These are phyloP conservation scores for Hibiscus tridactylites DNA, from an alignment of 345 rosid genomes.

Conservation along the genomic window DNA sequence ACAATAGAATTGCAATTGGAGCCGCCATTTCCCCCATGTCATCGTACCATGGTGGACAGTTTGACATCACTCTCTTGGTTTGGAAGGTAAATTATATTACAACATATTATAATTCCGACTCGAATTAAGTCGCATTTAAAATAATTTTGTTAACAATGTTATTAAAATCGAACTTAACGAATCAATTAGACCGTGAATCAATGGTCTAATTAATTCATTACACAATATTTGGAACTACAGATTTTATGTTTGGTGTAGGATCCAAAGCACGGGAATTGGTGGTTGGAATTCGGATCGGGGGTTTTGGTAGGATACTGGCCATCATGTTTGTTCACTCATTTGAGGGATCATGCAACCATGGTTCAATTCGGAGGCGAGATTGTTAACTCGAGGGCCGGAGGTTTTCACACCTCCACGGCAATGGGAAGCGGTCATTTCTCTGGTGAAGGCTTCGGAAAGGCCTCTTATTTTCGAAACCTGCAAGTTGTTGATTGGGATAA, in stretches of 20 bases:
- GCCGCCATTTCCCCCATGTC: constrained; percentile 96
- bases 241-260: constrained; percentile 35
- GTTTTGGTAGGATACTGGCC: constrained; percentile 95
- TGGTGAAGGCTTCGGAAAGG: constrained; percentile 80
- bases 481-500: constrained; percentile 98
- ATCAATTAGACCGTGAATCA: too few relatives aligned
- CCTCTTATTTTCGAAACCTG: constrained; percentile 80
- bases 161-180: too few relatives aligned
- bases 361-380: constrained; percentile 92
- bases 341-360: constrained; percentile 81
- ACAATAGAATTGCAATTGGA: constrained; percentile 74
- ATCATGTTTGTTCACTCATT: constrained; percentile 64
- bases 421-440: constrained; percentile 99
- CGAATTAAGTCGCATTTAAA: too few relatives aligned
- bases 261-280: constrained; percentile 99
- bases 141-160: too few relatives aligned
- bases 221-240: too few relatives aligned
- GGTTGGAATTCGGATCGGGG: constrained; percentile 95
- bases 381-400: constrained; percentile 62
- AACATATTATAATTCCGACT: too few relatives aligned
- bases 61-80: constrained; percentile 77
- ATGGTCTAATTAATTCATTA: too few relatives aligned
- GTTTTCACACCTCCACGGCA: constrained; percentile 80
- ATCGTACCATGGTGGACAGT: constrained; percentile 74
- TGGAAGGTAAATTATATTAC: constrained; percentile 57